phyloP scores from a whole-genome alignment of 2,329 filamentous ascomycete species.

The Epichloe aotearoae region DNA sequence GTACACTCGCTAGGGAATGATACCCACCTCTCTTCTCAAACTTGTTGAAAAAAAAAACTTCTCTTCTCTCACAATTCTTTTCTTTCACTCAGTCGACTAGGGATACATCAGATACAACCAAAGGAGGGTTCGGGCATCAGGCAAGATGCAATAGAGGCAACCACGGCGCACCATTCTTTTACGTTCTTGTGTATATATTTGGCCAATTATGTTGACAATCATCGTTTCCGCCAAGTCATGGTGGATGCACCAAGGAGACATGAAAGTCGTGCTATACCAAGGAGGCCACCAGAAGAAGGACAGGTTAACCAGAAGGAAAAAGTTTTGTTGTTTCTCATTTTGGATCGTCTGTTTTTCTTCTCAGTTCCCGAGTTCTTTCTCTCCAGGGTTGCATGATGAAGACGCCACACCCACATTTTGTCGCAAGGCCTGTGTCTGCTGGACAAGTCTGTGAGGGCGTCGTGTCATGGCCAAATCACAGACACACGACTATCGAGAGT shows the following conservation, averaged over 20 bases:
- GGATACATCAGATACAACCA: neutral
- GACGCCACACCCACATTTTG: neutral
- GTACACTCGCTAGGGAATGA: constrained; percentile 24
- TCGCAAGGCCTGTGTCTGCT: neutral
- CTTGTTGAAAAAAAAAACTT: neutral
- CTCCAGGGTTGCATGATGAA: neutral
- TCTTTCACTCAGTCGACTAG: neutral
- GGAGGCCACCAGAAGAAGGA: neutral
- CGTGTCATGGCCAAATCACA: neutral
- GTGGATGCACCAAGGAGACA: neutral
- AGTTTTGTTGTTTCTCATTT: neutral
- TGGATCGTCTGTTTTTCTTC: neutral
- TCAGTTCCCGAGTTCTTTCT: neutral
- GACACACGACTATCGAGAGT: constrained; percentile 1
- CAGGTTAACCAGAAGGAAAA: neutral
- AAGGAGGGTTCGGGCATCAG: neutral
- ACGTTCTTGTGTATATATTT: constrained; percentile 20
- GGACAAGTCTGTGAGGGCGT: neutral
- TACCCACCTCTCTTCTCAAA: constrained; percentile 6
- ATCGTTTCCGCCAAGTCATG: neutral
- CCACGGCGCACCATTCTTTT: constrained; percentile 3
- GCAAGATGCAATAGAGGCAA: neutral
- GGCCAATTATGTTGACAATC: constrained; percentile 5
- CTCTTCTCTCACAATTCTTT: neutral
- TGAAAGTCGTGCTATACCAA: neutral